Base-by-base conservation (phyloP, 2,329 filamentous ascomycete species). In the Claviceps sp. region DNA sequence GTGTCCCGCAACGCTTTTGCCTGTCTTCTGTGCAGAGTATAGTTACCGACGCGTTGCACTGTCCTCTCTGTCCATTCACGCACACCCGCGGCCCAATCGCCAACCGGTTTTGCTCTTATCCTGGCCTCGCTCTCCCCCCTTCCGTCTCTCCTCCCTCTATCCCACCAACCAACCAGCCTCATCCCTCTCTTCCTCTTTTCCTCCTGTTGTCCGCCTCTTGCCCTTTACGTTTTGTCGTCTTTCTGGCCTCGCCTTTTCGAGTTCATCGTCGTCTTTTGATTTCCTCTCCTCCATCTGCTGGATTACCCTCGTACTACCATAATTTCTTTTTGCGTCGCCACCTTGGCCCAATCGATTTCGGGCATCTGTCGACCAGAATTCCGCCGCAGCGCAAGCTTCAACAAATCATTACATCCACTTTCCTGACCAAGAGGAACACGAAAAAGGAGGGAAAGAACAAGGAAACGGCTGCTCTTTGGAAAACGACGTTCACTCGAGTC, bases 211-310 rank as follows among this genome's bases (percentile, higher is more conserved):
- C 59, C 52, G 51, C 56, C 58, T 41, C 57, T 58, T 47, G 36
- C 43, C 37, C 41, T 16, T 45, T 45, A 48, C 38, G 13, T 42
- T 42, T 52, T 44, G 46, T 54, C 52, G 38, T 51, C 47, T 47
- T 53, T 47, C 56, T 38, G 36, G 18, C 52, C 52, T 54, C 52
- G 36, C 61, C 60, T 56, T 56, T 58, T 62, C 61, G 55, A 62
- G 59, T 63, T 57, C 55, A 55, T 60, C 49, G 49, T 37, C 52
- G 20, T 49, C 45, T 37, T 55, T 52, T 26, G 38, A 44, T 51
- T 48, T 48, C 42, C 38, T 48, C 24, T 55, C 51, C 41, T 46
- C 48, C 11, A 43, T 45, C 46, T 36, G 36, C 42, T 41, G 47
- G 42, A 37, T 43, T 45, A 37, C 24, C 20, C 34, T 40, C 30